Evolutionary conservation across 306 rosid species (phyloP).

Genomic region (Citrullus colocynthis): DNA sequence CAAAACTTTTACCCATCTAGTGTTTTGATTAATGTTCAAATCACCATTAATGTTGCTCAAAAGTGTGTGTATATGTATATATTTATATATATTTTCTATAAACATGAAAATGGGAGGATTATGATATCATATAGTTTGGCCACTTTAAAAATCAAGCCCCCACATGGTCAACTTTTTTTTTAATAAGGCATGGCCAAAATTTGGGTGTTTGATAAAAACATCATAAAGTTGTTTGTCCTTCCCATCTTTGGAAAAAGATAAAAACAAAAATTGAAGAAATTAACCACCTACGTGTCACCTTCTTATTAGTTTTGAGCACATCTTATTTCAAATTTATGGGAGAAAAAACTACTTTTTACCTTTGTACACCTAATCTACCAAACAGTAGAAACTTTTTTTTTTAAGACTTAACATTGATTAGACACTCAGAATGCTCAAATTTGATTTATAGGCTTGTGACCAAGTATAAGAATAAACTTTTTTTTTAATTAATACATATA

Average conservation of each 20-base stretch:
- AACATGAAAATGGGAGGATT: not conserved
- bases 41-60: not conserved
- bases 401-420: no score
- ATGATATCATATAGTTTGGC: conserved; percentile 3
- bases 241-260: not conserved
- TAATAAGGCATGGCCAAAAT: not conserved
- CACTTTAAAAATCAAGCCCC: not conserved
- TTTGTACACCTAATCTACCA: not conserved
- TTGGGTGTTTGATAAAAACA: not conserved
- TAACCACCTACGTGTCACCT: not conserved
- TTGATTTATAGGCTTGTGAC: no score
- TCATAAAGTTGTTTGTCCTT: not conserved
- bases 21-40: not conserved
- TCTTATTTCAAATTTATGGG: not conserved
- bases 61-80: not conserved
- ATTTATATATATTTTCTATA: not conserved
- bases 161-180: conserved; percentile 4
- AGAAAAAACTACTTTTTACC: not conserved
- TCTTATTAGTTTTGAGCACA: not conserved
- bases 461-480: no score
- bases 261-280: not conserved
- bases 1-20: not conserved
- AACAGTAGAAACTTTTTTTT: no score
- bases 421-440: no score
- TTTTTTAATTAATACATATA: no score